A percentile compares a stretch with the other conserved stretches of the same genome.
Evolutionary conservation across 2,329 filamentous ascomycete species (phyloP).

Genomic region (Lachnellula subtilissima): DNA sequence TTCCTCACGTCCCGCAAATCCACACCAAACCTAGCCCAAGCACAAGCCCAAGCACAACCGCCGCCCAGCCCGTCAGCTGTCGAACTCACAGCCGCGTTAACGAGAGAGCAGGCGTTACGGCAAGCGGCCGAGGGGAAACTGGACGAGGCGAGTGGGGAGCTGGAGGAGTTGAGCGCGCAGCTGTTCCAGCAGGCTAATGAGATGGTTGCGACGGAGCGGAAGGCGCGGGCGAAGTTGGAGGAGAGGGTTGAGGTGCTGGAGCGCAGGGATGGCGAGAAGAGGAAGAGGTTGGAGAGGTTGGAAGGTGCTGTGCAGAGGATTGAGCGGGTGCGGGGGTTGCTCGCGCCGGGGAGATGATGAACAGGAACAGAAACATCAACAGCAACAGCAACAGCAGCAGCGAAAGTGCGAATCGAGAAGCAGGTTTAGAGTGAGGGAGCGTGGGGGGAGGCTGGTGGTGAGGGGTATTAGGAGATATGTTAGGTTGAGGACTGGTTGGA

Average conservation of each 20-base stretch:
- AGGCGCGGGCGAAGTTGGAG: slow-evolving; percentile 66
- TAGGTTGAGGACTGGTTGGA: slow-evolving; percentile 10
- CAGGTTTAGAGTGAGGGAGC: neutral
- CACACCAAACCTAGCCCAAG: slow-evolving; percentile 34
- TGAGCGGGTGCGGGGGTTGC: slow-evolving; percentile 61
- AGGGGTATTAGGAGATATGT: slow-evolving; percentile 20
- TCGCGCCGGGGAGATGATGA: slow-evolving; percentile 35
- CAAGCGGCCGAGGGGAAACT: slow-evolving; percentile 65
- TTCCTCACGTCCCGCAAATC: slow-evolving; percentile 48
- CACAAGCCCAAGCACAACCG: slow-evolving; percentile 13
- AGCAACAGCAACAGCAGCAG: neutral
- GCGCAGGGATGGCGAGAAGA: slow-evolving; percentile 65
- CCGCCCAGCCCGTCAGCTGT: slow-evolving; percentile 23
- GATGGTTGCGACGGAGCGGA: slow-evolving; percentile 76
- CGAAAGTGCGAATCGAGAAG: neutral
- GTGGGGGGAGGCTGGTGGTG: slow-evolving; percentile 4
- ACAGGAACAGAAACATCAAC: neutral
- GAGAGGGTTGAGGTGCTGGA: slow-evolving; percentile 66
- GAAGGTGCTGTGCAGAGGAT: slow-evolving; percentile 68
- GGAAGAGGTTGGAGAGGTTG: slow-evolving; percentile 60
- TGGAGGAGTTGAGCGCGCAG: slow-evolving; percentile 71
- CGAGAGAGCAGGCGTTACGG: slow-evolving; percentile 61
- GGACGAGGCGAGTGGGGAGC: slow-evolving; percentile 62
- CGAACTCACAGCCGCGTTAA: slow-evolving; percentile 59
- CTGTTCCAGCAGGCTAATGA: slow-evolving; percentile 82